Base-by-base conservation (phyloP, 805 yeast genomes). In the Debaryomyces maramus region DNA sequence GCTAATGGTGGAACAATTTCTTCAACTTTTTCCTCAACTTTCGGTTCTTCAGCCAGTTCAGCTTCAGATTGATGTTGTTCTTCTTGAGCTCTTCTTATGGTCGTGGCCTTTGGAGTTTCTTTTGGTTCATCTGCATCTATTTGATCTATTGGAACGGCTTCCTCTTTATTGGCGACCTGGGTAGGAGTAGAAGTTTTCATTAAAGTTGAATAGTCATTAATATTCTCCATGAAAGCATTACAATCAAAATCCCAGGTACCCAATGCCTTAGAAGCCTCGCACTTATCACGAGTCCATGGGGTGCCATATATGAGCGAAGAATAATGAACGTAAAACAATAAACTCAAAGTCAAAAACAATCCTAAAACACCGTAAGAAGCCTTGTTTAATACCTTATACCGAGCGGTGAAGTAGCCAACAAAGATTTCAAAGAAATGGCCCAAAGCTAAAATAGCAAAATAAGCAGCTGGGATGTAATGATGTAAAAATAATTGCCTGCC, bases 401-500 rank as follows among this genome's bases (percentile, higher is more conserved):
- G 67, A 45, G 53, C 51, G 45, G 70, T 62, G 23, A 71, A 53
- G 51, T 72, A 76, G 18, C 60, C 47, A 32, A 58, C 73, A 23
- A 77, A 47, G 39, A 80, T 62, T 47, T 83, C 86, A 34, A 81
- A 64, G 39, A 75, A 67, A 46, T 85, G 90, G n/a, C 85, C 86
- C 37, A 88, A 67, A 2, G 84, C 87, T 47, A 88, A 71, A 39
- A 87, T 72, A 34, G 88, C 93, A 64, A 93, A 93, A 68, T 88
- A 93, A 38, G 88, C 77, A 2, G 98, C 88, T 41, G 97, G 97
- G 50, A 93, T 67, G 63, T 91, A 91, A 64, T 90, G 98, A 63
- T 90, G 98, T 59, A 90, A 71, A 70, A 91, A 90, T 65, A 90
- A 65, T 67, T 90, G 97, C 67, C 98, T 81, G 17, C 82, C 89